phyloP scores from a whole-genome alignment of 2,329 filamentous ascomycete species.

The Xylariaceae sp. region DNA sequence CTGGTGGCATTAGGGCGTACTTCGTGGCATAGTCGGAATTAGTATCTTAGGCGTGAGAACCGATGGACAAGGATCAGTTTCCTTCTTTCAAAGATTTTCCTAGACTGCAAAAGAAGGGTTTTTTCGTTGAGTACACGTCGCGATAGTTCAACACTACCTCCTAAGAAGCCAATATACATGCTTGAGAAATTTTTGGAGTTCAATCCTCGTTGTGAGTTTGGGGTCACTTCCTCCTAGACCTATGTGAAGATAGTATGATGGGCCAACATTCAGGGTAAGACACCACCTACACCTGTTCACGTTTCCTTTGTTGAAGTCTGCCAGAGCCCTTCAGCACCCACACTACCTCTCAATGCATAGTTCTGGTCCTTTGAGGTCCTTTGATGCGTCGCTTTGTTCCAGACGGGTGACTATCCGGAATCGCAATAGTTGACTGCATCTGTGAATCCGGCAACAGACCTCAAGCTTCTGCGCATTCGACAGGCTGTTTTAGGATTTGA shows the following conservation, averaged over 20 bases:
- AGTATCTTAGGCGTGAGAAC: not conserved
- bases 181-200: too few species aligned
- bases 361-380: not conserved
- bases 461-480: not conserved
- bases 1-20: not conserved
- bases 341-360: not conserved
- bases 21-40: not conserved
- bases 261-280: not conserved
- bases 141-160: too few species aligned
- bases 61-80: not conserved
- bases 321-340: not conserved
- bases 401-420: not conserved
- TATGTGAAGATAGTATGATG: not conserved
- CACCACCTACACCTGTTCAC: not conserved
- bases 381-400: not conserved
- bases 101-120: too few species aligned
- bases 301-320: not conserved
- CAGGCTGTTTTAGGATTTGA: constrained; percentile 2
- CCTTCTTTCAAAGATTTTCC: too few species aligned
- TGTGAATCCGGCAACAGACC: not conserved
- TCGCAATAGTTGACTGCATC: not conserved
- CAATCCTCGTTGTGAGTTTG: too few species aligned
- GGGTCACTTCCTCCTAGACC: not conserved
- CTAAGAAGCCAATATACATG: too few species aligned
- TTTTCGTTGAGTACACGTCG: too few species aligned